phyloP scores from a whole-genome alignment of 1,284 basidiomycete species.

The Apiotrichum domesticum region DNA sequence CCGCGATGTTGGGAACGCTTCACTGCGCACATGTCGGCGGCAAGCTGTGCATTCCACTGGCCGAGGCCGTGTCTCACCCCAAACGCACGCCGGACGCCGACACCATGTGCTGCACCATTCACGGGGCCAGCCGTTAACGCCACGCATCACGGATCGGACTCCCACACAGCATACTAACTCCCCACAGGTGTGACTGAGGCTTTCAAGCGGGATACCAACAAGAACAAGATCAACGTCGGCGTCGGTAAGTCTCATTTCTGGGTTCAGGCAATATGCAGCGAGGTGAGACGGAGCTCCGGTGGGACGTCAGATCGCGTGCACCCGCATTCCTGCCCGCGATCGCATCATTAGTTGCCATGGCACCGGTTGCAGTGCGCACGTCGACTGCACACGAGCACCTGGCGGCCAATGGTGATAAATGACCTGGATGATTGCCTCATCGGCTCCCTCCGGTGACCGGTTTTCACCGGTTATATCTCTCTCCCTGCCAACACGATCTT shows the following conservation, averaged over 20 bases:
- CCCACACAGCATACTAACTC: background rate
- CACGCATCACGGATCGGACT: background rate
- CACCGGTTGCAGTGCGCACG: too few relatives aligned
- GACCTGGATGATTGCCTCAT: too few relatives aligned
- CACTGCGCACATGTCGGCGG: background rate
- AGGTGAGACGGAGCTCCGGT: too few relatives aligned
- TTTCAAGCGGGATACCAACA: constrained; percentile 66
- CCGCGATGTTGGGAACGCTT: too few relatives aligned
- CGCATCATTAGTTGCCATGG: too few relatives aligned
- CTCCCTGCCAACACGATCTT: background rate
- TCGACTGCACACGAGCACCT: too few relatives aligned
- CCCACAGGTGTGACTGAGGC: constrained; percentile 30
- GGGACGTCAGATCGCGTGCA: too few relatives aligned
- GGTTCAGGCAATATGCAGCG: too few relatives aligned
- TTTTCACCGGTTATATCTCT: background rate
- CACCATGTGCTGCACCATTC: background rate
- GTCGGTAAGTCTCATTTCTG: constrained; percentile 54
- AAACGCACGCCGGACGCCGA: background rate
- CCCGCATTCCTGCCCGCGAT: too few relatives aligned
- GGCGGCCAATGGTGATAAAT: too few relatives aligned
- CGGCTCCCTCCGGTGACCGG: too few relatives aligned
- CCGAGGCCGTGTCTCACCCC: background rate
- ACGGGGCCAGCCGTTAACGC: background rate
- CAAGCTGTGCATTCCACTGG: background rate
- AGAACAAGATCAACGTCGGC: constrained; percentile 94